A percentile compares a stretch with the other conserved stretches of the same genome.
phyloP scores from a whole-genome alignment of 768 basidiomycete genomes.

The Phlebiopsis flavidoalba region DNA sequence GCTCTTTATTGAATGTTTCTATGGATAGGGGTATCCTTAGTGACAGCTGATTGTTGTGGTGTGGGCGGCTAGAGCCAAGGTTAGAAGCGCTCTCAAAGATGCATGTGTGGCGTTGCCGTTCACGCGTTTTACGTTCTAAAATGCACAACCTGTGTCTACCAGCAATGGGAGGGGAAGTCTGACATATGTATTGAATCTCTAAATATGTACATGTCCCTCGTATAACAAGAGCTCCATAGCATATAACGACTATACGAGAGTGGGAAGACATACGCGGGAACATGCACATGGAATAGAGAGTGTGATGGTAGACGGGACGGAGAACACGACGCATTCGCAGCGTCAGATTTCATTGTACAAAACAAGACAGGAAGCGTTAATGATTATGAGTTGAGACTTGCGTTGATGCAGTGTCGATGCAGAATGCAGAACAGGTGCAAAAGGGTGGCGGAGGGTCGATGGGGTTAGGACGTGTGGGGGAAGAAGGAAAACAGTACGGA shows the following conservation, averaged over 20 bases:
- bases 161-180: too few species aligned
- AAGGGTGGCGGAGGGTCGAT: neutral
- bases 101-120: neutral
- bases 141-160: too few species aligned
- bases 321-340: neutral
- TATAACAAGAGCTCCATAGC: neutral
- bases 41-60: neutral
- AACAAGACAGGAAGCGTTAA: neutral
- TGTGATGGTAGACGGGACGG: neutral
- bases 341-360: slow-evolving; percentile 4
- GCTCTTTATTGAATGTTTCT: neutral
- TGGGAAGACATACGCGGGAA: neutral
- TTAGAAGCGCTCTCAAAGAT: neutral
- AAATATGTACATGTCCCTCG: neutral
- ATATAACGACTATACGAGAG: neutral
- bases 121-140: too few species aligned
- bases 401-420: slow-evolving; percentile 1
- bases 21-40: neutral
- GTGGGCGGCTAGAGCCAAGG: neutral
- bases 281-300: neutral
- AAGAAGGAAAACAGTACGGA: slow-evolving; percentile 1
- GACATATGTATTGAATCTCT: neutral
- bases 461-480: neutral
- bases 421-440: slow-evolving; percentile 2
- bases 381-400: neutral